Evolutionary conservation across 1,284 basidiomycete genomes (phyloP).

Genomic region (Mixia osmundae): DNA sequence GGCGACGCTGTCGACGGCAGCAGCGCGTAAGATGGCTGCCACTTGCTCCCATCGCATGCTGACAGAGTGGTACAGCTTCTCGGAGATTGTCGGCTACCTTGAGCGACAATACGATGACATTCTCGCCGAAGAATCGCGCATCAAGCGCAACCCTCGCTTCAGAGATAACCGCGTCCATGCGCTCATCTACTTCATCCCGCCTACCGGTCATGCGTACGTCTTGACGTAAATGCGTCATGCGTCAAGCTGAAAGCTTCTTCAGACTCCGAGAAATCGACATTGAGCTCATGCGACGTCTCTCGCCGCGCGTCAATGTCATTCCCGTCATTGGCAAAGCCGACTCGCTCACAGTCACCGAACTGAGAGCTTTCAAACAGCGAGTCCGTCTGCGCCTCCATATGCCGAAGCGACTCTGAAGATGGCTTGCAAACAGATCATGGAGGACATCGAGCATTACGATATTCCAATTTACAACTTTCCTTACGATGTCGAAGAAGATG

Average conservation of each 20-base stretch:
- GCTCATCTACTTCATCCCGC: conserved; percentile 93
- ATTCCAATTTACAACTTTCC: conserved; percentile 99
- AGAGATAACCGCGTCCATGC: conserved; percentile 86
- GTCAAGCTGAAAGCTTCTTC: conserved; percentile 1
- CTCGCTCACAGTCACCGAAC: conserved; percentile 70
- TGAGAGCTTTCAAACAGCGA: conserved; percentile 87
- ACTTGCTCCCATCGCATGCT: neutral
- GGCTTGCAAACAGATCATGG: conserved; percentile 51
- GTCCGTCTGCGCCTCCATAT: conserved; percentile 29
- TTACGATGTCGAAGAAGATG: conserved; percentile 92
- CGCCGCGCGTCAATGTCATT: conserved; percentile 94
- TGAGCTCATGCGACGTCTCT: conserved; percentile 87
- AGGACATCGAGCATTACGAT: conserved; percentile 95
- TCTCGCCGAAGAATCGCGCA: conserved; percentile 91
- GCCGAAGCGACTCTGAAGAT: neutral
- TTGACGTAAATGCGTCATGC: neutral
- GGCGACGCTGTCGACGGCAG: conserved; percentile 7
- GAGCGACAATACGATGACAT: conserved; percentile 99
- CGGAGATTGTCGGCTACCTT: conserved; percentile 87
- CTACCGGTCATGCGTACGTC: conserved; percentile 52
- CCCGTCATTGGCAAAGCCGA: conserved; percentile 97
- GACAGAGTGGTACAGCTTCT: conserved; percentile 38
- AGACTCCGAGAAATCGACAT: conserved; percentile 97
- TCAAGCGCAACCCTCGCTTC: conserved; percentile 99
- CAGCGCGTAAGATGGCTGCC: conserved; percentile 5